Evolutionary conservation across 2,329 filamentous ascomycete genomes (phyloP), one percentile per base, ranked within the genome.

Genomic region (Cytospora chrysosperma): DNA sequence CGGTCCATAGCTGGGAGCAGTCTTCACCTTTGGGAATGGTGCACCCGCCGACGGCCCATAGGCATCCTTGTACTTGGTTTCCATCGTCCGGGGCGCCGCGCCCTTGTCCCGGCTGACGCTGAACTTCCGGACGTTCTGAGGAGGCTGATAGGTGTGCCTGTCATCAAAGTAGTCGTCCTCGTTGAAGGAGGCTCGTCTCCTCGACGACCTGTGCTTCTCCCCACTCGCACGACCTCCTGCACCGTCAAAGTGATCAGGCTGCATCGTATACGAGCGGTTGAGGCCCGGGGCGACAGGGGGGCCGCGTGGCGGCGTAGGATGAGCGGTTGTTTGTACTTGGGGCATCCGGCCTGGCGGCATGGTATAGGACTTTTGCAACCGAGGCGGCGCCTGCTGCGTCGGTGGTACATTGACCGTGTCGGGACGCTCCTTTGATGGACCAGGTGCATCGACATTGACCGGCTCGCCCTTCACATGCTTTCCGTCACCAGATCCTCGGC

Each of bases 361-460:
- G 21, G 65, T 69, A 54, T 73, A 65, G 0, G 72, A 69, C 51
- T 74, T 75, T 21, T 62, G 47, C 19, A 73, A 65, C 3, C 54
- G 55, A 17, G 72, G 70, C 9, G 69, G 70, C 2, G 69, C 65
- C 27, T 69, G 68, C 21, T 58, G 34, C 15, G 66, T 60, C 3
- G 70, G 60, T n/a, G 64, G 59, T 5, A 63, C 56, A 13, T 61
- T 56, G 34, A 67, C 49, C 26, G 69, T 67, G 19, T 68, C 67
- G 21, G 61, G 34, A 1, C 62, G 60, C 13, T 56, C 52, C 8
- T 65, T 28, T 13, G 51, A 37, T 27, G 59, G 28, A 28, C 40
- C 58, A 10, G 56, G 21, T 21, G 43, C 52, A 17, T 67, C 65
- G n/a, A 57, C n/a, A 24, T 34, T 49, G 27, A 56, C 27, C 10